These are phyloP conservation scores for Fusarium sp. DNA, from an alignment of 2,329 filamentous ascomycete species.

Conservation along the genomic window DNA sequence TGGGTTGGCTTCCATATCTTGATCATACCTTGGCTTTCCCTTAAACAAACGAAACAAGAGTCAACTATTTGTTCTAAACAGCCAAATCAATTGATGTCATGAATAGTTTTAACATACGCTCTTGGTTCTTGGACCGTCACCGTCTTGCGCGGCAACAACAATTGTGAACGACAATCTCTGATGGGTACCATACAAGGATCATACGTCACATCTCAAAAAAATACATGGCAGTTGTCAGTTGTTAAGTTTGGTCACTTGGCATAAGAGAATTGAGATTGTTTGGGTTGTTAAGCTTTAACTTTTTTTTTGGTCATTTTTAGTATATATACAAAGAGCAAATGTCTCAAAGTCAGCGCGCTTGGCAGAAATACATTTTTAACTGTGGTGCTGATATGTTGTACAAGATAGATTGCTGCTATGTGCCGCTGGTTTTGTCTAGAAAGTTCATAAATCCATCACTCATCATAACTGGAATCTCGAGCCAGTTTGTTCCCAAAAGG, in stretches of 20 bases:
- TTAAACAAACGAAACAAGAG: not conserved
- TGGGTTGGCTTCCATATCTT: not conserved
- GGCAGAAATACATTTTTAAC: slow-evolving; percentile 21
- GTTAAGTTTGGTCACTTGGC: not conserved
- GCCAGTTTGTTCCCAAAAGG: slow-evolving; percentile 28
- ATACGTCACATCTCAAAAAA: not conserved
- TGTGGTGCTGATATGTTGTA: slow-evolving; percentile 29
- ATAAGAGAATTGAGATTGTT: not conserved
- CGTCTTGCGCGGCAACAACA: not conserved
- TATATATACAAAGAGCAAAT: slow-evolving; percentile 14
- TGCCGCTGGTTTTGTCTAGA: slow-evolving; percentile 39
- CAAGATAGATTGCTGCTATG: slow-evolving; percentile 35
- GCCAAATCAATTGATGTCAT: not conserved
- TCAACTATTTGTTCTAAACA: not conserved
- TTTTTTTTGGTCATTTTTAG: slow-evolving; percentile 14
- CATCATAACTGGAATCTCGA: slow-evolving; percentile 28
- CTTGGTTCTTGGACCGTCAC: not conserved
- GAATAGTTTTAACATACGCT: not conserved
- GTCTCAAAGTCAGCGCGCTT: slow-evolving; percentile 20
- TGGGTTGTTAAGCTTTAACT: slow-evolving; percentile 3
- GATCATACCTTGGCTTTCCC: no score
- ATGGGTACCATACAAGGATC: not conserved
- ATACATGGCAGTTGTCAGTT: not conserved
- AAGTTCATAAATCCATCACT: slow-evolving; percentile 44
- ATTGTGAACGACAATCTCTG: not conserved